Percentiles rank a stretch among this genome's conserved stretches.
These are phyloP conservation scores for Trichoderma asperellum DNA, from an alignment of 2,329 filamentous ascomycete species.

Conservation along the genomic window DNA sequence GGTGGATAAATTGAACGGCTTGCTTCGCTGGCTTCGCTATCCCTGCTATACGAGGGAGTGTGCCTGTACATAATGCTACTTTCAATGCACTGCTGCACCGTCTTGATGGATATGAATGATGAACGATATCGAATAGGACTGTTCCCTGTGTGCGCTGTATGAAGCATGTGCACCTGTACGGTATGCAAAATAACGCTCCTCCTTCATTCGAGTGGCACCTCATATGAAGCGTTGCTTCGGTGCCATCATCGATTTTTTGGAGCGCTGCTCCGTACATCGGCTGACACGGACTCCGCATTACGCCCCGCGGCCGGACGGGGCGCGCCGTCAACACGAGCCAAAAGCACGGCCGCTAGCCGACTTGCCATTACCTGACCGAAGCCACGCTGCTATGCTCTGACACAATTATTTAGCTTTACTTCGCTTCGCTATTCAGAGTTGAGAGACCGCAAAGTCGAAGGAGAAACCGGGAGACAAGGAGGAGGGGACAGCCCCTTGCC, in stretches of 20 bases:
- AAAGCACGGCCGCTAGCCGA: constrained; percentile 18
- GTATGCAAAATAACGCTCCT: not conserved
- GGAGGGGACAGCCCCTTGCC: constrained; percentile 14
- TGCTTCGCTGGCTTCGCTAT: not conserved
- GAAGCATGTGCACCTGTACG: not conserved
- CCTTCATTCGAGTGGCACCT: not conserved
- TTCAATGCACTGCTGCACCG: not conserved
- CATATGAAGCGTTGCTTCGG: not conserved
- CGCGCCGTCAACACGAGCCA: constrained; percentile 20
- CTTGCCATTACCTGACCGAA: not conserved
- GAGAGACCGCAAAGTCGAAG: not conserved
- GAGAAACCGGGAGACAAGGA: not conserved
- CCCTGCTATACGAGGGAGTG: constrained; percentile 9
- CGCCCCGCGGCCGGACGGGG: constrained; percentile 21
- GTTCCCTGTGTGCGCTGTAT: not conserved
- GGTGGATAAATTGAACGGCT: constrained; percentile 5
- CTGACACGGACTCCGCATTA: constrained; percentile 21
- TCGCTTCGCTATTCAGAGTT: not conserved
- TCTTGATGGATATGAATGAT: not conserved
- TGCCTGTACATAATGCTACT: not conserved
- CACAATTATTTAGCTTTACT: not conserved
- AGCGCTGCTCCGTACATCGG: constrained; percentile 14
- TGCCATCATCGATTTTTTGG: constrained; percentile 9
- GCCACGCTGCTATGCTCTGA: not conserved
- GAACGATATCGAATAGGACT: not conserved